phyloP scores from a whole-genome alignment of 73 alveolate species.

The Symbiodinium pilosum region DNA sequence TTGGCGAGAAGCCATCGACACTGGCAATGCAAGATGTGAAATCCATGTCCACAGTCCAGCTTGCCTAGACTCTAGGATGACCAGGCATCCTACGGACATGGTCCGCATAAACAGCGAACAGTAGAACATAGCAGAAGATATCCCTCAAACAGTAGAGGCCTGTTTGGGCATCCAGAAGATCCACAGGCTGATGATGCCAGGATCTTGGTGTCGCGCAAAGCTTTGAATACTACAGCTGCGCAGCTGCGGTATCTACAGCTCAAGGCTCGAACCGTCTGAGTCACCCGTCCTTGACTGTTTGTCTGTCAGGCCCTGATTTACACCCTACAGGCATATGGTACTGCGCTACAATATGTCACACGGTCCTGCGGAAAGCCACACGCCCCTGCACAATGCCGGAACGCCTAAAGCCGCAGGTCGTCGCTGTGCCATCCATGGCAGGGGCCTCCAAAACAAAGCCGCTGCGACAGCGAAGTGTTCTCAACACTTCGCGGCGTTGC shows the following conservation, averaged over 20 bases:
- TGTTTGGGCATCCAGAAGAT: constrained; percentile 84
- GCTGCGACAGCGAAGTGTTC: no score
- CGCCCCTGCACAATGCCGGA: constrained; percentile 64
- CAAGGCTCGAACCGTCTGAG: constrained; percentile 24
- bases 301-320: no score
- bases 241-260: neutral
- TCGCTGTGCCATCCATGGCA: constrained; percentile 52
- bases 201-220: neutral
- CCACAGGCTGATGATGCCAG: constrained; percentile 89
- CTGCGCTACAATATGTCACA: no score
- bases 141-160: no score
- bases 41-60: no score
- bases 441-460: constrained; percentile 27
- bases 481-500: no score
- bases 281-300: no score
- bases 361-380: constrained; percentile 79
- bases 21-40: neutral
- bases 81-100: no score
- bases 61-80: no score
- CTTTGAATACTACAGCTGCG: neutral
- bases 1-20: constrained; percentile 78
- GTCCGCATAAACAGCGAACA: neutral
- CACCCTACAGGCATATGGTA: no score
- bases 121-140: neutral
- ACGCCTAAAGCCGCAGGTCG: constrained; percentile 80